Conservation (phyloP, 2,329 filamentous ascomycete genomes). For the Colletotrichum nymphaeae region DNA sequence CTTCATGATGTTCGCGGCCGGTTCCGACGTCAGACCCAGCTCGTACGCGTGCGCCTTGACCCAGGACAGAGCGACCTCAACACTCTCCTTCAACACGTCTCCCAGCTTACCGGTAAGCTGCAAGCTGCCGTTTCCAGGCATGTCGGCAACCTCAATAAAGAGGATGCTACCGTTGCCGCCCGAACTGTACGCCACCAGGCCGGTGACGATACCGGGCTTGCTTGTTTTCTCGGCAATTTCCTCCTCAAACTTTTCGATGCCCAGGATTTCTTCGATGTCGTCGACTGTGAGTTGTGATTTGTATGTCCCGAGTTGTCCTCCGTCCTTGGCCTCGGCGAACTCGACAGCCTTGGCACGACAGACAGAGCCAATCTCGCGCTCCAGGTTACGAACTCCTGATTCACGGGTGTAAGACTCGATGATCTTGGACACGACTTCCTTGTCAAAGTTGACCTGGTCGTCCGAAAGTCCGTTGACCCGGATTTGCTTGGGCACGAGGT, state of each 20-base stretch:
- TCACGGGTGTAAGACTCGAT: constrained; percentile 98
- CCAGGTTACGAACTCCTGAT: constrained; percentile 93
- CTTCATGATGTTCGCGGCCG: constrained; percentile 94
- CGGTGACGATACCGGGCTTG: constrained; percentile 93
- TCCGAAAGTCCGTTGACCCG: constrained; percentile 85
- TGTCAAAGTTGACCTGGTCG: constrained; percentile 80
- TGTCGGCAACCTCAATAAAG: constrained; percentile 98
- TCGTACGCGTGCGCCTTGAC: constrained; percentile 96
- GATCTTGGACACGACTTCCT: constrained; percentile 91
- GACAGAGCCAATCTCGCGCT: constrained; percentile 94
- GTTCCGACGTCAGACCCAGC: constrained; percentile 83
- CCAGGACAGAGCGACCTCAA: constrained; percentile 96
- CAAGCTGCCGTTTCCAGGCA: constrained; percentile 92
- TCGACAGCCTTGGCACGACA: constrained; percentile 96
- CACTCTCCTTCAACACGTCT: constrained; percentile 95
- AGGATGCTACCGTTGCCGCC: constrained; percentile 95
- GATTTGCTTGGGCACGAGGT: constrained; percentile 97
- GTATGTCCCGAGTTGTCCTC: constrained; percentile 75
- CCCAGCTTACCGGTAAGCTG: constrained; percentile 97
- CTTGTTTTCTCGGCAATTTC: constrained; percentile 90
- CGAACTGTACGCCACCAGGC: constrained; percentile 92
- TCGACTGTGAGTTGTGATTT: constrained; percentile 77
- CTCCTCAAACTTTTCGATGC: constrained; percentile 93
- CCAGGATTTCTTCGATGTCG: constrained; percentile 90
- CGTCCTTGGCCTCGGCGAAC: constrained; percentile 89